Conservation (phyloP, 2,329 filamentous ascomycete genomes). For the Trichoderma oligosporum region DNA sequence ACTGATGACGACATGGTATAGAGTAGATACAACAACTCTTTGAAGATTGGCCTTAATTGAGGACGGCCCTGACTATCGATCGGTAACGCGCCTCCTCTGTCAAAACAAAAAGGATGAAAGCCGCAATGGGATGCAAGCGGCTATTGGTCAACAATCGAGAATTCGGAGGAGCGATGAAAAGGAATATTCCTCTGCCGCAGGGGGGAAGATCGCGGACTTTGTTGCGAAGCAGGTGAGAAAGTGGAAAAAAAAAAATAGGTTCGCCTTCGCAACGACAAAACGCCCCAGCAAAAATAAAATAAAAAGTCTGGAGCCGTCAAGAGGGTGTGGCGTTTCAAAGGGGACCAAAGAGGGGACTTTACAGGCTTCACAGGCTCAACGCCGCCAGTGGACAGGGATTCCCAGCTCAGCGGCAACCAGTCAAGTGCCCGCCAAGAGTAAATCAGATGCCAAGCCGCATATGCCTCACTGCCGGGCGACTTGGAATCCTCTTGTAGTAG, state of each 20-base stretch:
- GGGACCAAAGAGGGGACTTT: neutral
- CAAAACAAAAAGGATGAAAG: neutral
- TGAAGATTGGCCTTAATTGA: neutral
- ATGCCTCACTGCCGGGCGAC: constrained; percentile 8
- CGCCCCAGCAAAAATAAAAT: neutral
- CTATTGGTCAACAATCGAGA: neutral
- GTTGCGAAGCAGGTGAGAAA: constrained; percentile 9
- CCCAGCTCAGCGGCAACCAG: constrained; percentile 11
- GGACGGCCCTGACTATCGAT: neutral
- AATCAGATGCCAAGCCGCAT: neutral
- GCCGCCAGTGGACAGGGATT: constrained; percentile 4
- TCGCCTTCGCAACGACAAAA: neutral
- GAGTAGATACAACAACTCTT: neutral
- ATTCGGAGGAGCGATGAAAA: neutral
- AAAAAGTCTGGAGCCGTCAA: constrained; percentile 10
- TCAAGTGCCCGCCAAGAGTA: neutral
- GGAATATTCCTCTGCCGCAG: constrained; percentile 2
- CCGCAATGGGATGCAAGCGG: neutral
- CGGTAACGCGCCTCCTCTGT: constrained; percentile 5
- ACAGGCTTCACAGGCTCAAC: neutral
- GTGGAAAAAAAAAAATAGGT: neutral
- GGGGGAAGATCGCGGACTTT: constrained; percentile 1
- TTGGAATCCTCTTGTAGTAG: neutral
- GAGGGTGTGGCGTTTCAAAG: constrained; percentile 12
- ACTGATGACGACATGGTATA: constrained; percentile 38